Evolutionary conservation across 108 stramenopile genomes (phyloP).

Genomic region (Skeletonema menzelii): DNA sequence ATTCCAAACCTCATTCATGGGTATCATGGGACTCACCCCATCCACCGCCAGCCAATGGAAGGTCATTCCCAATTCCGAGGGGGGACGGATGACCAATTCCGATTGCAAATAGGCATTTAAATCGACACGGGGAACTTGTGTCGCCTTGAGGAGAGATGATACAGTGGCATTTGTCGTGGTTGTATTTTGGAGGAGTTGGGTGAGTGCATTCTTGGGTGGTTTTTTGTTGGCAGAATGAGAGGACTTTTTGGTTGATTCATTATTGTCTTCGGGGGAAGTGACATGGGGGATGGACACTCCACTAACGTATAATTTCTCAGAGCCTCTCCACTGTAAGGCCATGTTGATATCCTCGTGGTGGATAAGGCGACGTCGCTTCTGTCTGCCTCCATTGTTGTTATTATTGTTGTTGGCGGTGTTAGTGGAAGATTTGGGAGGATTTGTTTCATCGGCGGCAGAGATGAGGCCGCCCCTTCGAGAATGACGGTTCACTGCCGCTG

Average conservation of each 20-base stretch:
- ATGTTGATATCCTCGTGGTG: slow-evolving; percentile 89
- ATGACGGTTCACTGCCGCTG: slow-evolving; percentile 72
- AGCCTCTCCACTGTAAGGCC: slow-evolving; percentile 74
- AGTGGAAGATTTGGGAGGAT: neutral
- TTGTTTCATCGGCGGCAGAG: slow-evolving; percentile 39
- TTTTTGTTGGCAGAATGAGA: no score
- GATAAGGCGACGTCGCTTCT: slow-evolving; percentile 41
- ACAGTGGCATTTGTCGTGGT: slow-evolving; percentile 13
- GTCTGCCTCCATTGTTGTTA: neutral
- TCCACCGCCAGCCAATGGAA: slow-evolving; percentile 88
- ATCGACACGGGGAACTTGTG: slow-evolving; percentile 48
- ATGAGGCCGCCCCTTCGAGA: slow-evolving; percentile 60
- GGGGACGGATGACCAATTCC: slow-evolving; percentile 59
- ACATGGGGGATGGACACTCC: slow-evolving; percentile 38
- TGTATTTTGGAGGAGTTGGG: slow-evolving; percentile 7
- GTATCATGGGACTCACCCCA: slow-evolving; percentile 65
- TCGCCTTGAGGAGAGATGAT: slow-evolving; percentile 14
- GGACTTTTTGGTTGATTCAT: neutral
- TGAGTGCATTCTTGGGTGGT: neutral
- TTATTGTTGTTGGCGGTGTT: neutral
- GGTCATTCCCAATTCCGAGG: slow-evolving; percentile 75
- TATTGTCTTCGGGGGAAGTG: slow-evolving; percentile 2
- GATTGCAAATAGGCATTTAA: slow-evolving; percentile 69
- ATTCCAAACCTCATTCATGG: slow-evolving; percentile 58
- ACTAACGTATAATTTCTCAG: slow-evolving; percentile 77